Conservation (phyloP, 2,329 filamentous ascomycete species). For the Ustilaginoidea virens region DNA sequence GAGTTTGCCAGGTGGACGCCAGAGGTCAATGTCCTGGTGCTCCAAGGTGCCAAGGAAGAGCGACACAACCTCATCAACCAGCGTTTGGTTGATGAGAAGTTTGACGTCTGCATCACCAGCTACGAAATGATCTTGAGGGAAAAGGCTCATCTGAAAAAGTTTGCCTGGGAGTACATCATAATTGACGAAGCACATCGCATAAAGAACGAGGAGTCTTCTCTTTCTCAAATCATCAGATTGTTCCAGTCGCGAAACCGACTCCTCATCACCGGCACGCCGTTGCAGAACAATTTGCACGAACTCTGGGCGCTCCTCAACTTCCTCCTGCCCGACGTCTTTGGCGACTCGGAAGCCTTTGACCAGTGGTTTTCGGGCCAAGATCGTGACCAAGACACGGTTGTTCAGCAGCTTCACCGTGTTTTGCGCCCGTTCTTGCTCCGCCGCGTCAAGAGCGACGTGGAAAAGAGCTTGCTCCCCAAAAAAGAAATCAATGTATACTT, state of each 20-base stretch:
- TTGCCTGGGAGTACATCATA: constrained; percentile 99
- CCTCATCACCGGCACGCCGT: constrained; percentile 87
- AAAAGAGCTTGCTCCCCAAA: constrained; percentile 94
- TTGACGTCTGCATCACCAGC: constrained; percentile 95
- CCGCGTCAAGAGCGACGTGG: constrained; percentile 92
- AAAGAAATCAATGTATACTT: constrained; percentile 96
- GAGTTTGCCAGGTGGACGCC: constrained; percentile 92
- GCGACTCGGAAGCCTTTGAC: constrained; percentile 90
- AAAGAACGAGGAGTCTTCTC: constrained; percentile 96
- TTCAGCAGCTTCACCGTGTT: constrained; percentile 88
- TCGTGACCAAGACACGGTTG: constrained; percentile 84
- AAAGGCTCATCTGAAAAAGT: constrained; percentile 88
- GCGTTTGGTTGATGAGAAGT: constrained; percentile 82
- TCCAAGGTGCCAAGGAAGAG: constrained; percentile 93
- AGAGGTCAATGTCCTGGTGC: constrained; percentile 82
- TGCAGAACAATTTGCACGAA: constrained; percentile 97
- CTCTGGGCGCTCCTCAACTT: constrained; percentile 97
- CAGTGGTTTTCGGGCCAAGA: constrained; percentile 93
- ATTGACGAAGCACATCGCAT: constrained; percentile 97
- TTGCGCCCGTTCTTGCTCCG: constrained; percentile 86
- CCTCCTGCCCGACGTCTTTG: constrained; percentile 93
- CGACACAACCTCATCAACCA: constrained; percentile 78
- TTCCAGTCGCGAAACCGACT: constrained; percentile 93
- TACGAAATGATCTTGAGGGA: constrained; percentile 98
- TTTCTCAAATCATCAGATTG: constrained; percentile 89